phyloP scores from a whole-genome alignment of 2,329 filamentous ascomycete species.

The Metarhizium brunneum region DNA sequence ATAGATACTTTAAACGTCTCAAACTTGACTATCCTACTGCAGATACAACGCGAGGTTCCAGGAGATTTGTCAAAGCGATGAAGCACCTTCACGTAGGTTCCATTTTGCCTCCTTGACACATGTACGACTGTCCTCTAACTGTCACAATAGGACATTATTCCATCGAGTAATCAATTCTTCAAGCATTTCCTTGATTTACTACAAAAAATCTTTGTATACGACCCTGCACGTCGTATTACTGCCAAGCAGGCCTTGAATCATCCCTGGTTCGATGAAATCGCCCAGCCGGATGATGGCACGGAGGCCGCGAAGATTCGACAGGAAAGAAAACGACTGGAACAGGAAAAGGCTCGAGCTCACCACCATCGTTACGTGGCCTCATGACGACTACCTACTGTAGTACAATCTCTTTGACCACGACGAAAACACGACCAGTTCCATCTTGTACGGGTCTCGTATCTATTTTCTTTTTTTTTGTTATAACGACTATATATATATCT shows the following conservation, averaged over 20 bases:
- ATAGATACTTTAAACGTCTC: conserved; percentile 56
- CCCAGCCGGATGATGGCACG: conserved; percentile 51
- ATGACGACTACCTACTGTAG: background rate
- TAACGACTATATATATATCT: conserved; percentile 4
- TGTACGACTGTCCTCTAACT: background rate
- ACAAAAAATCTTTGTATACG: conserved; percentile 52
- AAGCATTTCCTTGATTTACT: conserved; percentile 48
- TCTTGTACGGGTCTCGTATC: background rate
- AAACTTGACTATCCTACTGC: conserved; percentile 55
- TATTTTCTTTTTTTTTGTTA: background rate
- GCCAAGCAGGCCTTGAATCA: conserved; percentile 51
- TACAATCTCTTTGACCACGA: background rate
- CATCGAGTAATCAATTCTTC: conserved; percentile 41
- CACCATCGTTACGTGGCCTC: background rate
- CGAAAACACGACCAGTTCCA: background rate
- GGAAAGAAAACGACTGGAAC: conserved; percentile 6
- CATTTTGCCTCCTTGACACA: background rate
- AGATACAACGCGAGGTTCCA: conserved; percentile 56
- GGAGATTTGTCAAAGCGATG: conserved; percentile 64
- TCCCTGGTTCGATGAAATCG: conserved; percentile 50
- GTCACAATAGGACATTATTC: conserved; percentile 38
- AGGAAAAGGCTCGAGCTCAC: conserved; percentile 2
- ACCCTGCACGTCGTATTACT: conserved; percentile 48
- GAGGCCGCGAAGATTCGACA: conserved; percentile 46
- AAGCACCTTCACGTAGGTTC: conserved; percentile 51